phyloP scores from a whole-genome alignment of 306 rosid genomes.

The Canavalia ensiformis region DNA sequence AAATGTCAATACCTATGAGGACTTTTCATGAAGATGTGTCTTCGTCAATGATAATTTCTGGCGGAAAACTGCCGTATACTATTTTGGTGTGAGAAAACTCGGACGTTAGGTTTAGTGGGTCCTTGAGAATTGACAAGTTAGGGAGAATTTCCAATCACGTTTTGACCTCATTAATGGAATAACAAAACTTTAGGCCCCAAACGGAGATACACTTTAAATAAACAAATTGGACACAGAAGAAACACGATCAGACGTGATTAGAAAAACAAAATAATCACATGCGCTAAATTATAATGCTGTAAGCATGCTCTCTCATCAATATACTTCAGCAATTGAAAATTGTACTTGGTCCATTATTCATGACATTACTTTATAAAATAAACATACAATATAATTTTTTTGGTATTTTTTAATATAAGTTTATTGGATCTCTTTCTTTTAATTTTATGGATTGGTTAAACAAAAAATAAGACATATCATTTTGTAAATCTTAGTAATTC shows the following conservation, averaged over 20 bases:
- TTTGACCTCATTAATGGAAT: neutral
- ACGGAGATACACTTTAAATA: neutral
- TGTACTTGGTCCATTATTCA: slow-evolving; percentile 4
- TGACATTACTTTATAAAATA: neutral
- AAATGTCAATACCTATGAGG: neutral
- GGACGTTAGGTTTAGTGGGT: slow-evolving; percentile 35
- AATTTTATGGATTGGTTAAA: neutral
- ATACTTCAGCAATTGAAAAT: neutral
- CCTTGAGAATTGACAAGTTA: slow-evolving; percentile 14
- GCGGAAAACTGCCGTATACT: neutral
- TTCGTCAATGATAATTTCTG: neutral
- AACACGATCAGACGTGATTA: neutral
- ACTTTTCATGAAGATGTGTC: slow-evolving; percentile 16
- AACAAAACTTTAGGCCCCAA: neutral
- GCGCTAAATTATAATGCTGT: neutral
- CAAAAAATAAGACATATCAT: too few species aligned
- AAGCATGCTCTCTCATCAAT: neutral
- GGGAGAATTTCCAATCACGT: neutral
- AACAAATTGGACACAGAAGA: too few species aligned
- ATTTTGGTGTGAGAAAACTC: neutral
- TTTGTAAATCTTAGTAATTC: too few species aligned
- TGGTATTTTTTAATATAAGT: neutral
- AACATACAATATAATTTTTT: neutral
- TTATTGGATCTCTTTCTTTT: neutral
- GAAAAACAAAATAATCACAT: neutral